Percentiles rank a stretch among this genome's conserved stretches.
phyloP scores from a whole-genome alignment of 352 stramenopile genomes.

The Phytophthora nicotianae region DNA sequence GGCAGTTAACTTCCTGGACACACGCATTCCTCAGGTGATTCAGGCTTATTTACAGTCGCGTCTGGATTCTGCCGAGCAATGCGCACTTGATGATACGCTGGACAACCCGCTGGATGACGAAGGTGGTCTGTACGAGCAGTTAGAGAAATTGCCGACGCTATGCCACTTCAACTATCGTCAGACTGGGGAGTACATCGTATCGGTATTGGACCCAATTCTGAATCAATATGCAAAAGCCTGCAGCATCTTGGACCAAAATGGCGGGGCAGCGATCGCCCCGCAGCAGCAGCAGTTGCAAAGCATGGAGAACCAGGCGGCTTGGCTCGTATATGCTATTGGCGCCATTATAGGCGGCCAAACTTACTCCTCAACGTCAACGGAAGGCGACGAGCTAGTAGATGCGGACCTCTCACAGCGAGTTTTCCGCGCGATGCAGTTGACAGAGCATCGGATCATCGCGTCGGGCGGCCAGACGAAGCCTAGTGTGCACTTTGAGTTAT shows the following conservation, averaged over 20 bases:
- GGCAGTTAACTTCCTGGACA: slow-evolving; percentile 74
- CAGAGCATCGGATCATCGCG: slow-evolving; percentile 94
- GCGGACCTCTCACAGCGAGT: slow-evolving; percentile 95
- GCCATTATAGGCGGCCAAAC: slow-evolving; percentile 96
- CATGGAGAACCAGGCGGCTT: slow-evolving; percentile 97
- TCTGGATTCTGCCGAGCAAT: slow-evolving; percentile 94
- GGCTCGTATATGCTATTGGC: slow-evolving; percentile 97
- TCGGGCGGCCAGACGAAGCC: slow-evolving; percentile 84
- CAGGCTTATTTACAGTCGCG: slow-evolving; percentile 97
- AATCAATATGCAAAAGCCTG: slow-evolving; percentile 92
- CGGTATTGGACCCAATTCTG: slow-evolving; percentile 95
- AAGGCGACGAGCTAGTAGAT: slow-evolving; percentile 96
- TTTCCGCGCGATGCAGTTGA: slow-evolving; percentile 95
- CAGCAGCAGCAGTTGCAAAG: slow-evolving; percentile 64
- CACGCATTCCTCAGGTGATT: slow-evolving; percentile 87
- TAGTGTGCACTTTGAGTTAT: slow-evolving; percentile 94
- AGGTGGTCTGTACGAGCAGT: slow-evolving; percentile 95
- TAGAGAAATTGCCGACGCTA: slow-evolving; percentile 96
- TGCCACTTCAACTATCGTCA: slow-evolving; percentile 96
- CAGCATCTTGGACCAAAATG: slow-evolving; percentile 76
- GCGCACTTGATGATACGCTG: slow-evolving; percentile 92
- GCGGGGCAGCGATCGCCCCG: slow-evolving; percentile 33
- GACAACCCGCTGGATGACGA: slow-evolving; percentile 98
- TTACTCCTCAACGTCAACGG: slow-evolving; percentile 92
- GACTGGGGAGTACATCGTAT: slow-evolving; percentile 93